A percentile compares a stretch with the other conserved stretches of the same genome.
Evolutionary conservation across 2,329 filamentous ascomycete genomes (phyloP).

Genomic region (Penicillium hesseltinei): DNA sequence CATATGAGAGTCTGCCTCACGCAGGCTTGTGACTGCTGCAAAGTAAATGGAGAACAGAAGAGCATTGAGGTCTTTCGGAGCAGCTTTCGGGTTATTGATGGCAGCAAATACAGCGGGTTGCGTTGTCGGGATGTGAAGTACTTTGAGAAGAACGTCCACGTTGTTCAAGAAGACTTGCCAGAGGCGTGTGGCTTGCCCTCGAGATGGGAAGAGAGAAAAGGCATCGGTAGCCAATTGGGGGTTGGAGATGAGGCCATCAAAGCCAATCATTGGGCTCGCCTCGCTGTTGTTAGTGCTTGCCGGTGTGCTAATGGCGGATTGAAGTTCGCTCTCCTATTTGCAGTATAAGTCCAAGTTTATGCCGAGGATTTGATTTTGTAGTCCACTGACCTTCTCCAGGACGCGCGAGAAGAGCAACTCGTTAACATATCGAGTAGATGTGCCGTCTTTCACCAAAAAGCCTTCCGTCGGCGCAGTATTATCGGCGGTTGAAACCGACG

Average conservation of each 20-base stretch:
- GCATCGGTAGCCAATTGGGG: neutral
- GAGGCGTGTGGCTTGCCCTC: neutral
- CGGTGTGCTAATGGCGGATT: neutral
- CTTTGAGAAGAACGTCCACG: neutral
- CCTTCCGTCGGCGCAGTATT: neutral
- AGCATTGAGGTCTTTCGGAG: neutral
- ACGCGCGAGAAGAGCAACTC: neutral
- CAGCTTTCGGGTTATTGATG: neutral
- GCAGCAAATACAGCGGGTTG: neutral
- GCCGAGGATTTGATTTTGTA: neutral
- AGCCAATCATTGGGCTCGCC: neutral
- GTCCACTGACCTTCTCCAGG: neutral
- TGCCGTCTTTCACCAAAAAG: neutral
- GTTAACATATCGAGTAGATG: neutral
- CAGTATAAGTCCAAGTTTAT: neutral
- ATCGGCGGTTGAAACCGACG: neutral
- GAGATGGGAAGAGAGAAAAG: neutral
- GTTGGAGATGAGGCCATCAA: neutral
- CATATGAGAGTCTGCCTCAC: neutral
- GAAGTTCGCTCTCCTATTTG: neutral
- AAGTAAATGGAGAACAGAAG: neutral
- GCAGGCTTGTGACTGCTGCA: neutral
- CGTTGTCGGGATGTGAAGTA: neutral
- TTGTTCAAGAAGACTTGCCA: neutral
- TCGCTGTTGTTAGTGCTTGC: neutral